These are phyloP conservation scores for Fonsecaea nubica DNA, from an alignment of 2,329 filamentous ascomycete species.

Conservation along the genomic window DNA sequence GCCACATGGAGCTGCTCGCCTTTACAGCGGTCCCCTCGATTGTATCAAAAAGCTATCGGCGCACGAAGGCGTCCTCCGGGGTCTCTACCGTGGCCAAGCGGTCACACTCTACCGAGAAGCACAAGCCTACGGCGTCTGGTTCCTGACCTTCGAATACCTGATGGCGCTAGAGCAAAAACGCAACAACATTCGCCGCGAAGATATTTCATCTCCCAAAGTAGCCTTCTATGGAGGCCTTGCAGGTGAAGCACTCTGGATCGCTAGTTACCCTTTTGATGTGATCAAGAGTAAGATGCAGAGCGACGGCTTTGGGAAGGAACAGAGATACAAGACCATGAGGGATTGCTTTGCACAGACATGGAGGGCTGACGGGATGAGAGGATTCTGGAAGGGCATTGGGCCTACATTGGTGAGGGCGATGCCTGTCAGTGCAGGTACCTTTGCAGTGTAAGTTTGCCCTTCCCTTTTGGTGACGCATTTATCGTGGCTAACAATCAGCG, in stretches of 20 bases:
- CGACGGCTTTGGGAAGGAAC: constrained; percentile 78
- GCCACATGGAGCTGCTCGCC: constrained; percentile 75
- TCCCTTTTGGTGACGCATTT: not conserved
- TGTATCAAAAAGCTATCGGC: constrained; percentile 83
- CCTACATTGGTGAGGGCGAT: constrained; percentile 92
- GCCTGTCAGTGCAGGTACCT: constrained; percentile 97
- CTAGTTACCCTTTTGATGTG: constrained; percentile 94
- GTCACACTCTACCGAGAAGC: constrained; percentile 90
- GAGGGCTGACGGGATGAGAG: constrained; percentile 74
- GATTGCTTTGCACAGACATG: constrained; percentile 88
- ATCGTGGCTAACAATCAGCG: constrained; percentile 23
- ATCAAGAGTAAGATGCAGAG: constrained; percentile 99
- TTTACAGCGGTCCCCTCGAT: constrained; percentile 86
- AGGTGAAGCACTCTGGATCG: constrained; percentile 91
- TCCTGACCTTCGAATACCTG: constrained; percentile 90
- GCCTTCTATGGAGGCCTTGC: constrained; percentile 91
- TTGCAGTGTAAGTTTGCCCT: constrained; percentile 68
- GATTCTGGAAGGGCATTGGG: constrained; percentile 94
- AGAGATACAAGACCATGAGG: constrained; percentile 80
- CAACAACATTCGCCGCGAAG: constrained; percentile 75
- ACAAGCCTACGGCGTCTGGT: constrained; percentile 95
- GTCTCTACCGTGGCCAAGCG: constrained; percentile 83
- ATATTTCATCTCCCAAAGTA: constrained; percentile 83
- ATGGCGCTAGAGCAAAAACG: constrained; percentile 88
- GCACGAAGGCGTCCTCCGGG: constrained; percentile 71